Base-by-base conservation (phyloP, 129 eudicot species). In the Rutidosis leptorrhynchoides region DNA sequence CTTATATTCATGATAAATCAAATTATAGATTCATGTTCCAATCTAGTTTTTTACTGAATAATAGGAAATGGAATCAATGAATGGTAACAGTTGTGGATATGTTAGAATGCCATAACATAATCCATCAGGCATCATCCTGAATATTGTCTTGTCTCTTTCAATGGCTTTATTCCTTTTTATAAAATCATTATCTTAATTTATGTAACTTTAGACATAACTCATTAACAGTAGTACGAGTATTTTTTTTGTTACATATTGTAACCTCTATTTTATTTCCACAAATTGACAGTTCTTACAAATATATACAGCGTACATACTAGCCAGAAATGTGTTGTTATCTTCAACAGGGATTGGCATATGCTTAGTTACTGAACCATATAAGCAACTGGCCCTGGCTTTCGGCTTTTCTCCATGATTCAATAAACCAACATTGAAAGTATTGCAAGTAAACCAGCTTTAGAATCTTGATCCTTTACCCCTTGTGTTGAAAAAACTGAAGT, bases 41-140 rank as follows among this genome's bases (percentile, higher is more conserved):
- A n/a, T n/a, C n/a, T n/a, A n/a, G n/a, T n/a, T n/a, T n/a, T n/a
- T n/a, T n/a, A n/a, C n/a, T n/a, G n/a, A n/a, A n/a, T n/a, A n/a
- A n/a, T n/a, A n/a, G n/a, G n/a, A n/a, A 33, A 33, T 8, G 12
- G 14, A 33, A 33, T 1, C 9, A 12, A 7, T 26, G 70, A 52
- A 64, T 55, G 52, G 9, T 37, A 37, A 43, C 15, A 43, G 5
- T 48, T 46, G 54, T 61, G 20, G 32, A 22, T 48, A 62, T 71
- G 62, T 62, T 49, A 49, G 61, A 56, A 56, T 56, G 67, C 56
- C 72, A 57, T 74, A 74, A 74, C 67, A 67, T 65, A 65, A 74
- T 56, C 78, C 78, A 72, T 57, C 78, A 40, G 46, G 60, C 78
- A 56, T 56, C 40, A 28, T 57, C n/a, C 16, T 55, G n/a, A 74